Evolutionary conservation across 257 asterid species (phyloP).

Genomic region (Solanum pimpinellifolium): DNA sequence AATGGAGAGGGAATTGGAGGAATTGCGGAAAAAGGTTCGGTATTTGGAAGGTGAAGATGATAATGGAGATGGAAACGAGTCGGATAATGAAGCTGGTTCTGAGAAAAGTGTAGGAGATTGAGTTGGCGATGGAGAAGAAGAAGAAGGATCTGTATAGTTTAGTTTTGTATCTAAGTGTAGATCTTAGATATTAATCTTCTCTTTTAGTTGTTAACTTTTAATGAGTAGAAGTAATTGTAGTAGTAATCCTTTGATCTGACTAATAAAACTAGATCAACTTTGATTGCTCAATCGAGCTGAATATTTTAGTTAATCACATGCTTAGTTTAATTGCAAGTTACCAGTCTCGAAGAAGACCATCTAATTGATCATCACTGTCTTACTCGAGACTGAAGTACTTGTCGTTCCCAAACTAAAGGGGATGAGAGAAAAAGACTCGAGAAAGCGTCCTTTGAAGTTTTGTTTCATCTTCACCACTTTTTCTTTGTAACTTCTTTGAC

Average conservation of each 20-base stretch:
- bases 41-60: slow-evolving; percentile 18
- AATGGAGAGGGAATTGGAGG: slow-evolving; percentile 39
- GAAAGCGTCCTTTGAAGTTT: neutral
- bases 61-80: neutral
- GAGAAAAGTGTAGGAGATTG: slow-evolving; percentile 18
- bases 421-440: neutral
- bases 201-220: neutral
- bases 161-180: neutral
- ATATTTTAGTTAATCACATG: neutral
- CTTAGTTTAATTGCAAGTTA: neutral
- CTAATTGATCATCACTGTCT: neutral
- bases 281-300: neutral
- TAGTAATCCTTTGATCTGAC: neutral
- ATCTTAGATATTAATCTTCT: neutral
- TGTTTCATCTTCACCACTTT: neutral
- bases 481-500: neutral
- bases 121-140: neutral
- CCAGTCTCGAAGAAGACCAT: neutral
- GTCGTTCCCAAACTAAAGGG: no score
- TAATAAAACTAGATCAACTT: neutral
- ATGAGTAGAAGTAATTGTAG: neutral
- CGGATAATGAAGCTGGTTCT: slow-evolving; percentile 16
- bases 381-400: neutral
- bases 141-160: neutral
- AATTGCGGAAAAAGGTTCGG: slow-evolving; percentile 28